phyloP scores from a whole-genome alignment of 768 basidiomycete species.

The Boletus subcaerulescens region DNA sequence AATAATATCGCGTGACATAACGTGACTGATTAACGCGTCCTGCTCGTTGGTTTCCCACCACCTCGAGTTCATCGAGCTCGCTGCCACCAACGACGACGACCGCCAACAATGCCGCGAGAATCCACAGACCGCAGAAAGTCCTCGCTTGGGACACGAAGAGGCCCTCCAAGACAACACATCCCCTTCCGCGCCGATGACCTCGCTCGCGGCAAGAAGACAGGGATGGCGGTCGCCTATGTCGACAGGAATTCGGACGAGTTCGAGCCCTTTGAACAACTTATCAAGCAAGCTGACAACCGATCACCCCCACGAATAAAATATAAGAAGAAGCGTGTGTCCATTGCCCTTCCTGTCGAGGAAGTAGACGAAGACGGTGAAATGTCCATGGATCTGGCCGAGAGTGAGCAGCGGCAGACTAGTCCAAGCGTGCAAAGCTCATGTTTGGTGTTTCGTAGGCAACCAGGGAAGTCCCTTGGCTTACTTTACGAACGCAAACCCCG shows the following conservation, averaged over 20 bases:
- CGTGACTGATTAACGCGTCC: conserved; percentile 24
- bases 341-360: conserved; percentile 35
- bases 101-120: conserved; percentile 26
- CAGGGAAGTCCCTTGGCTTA: conserved; percentile 34
- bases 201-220: conserved; percentile 78
- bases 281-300: conserved; percentile 66
- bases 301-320: conserved; percentile 56
- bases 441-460: conserved; percentile 19
- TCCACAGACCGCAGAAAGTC: conserved; percentile 31
- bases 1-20: conserved; percentile 24
- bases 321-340: conserved; percentile 47
- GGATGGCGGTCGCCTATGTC: conserved; percentile 63
- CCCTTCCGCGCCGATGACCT: conserved; percentile 79
- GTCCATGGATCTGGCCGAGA: conserved; percentile 76
- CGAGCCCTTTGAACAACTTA: conserved; percentile 74
- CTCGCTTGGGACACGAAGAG: conserved; percentile 48
- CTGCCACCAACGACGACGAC: conserved; percentile 12
- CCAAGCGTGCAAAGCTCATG: conserved; percentile 2
- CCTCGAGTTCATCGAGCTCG: neutral
- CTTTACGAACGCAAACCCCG: conserved; percentile 34
- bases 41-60: conserved; percentile 26
- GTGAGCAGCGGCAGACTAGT: conserved; percentile 38
- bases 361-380: conserved; percentile 61
- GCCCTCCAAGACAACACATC: conserved; percentile 62
- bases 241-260: conserved; percentile 78